Conservation (phyloP, 2,329 filamentous ascomycete species). For the Intubia oerlemansii region DNA sequence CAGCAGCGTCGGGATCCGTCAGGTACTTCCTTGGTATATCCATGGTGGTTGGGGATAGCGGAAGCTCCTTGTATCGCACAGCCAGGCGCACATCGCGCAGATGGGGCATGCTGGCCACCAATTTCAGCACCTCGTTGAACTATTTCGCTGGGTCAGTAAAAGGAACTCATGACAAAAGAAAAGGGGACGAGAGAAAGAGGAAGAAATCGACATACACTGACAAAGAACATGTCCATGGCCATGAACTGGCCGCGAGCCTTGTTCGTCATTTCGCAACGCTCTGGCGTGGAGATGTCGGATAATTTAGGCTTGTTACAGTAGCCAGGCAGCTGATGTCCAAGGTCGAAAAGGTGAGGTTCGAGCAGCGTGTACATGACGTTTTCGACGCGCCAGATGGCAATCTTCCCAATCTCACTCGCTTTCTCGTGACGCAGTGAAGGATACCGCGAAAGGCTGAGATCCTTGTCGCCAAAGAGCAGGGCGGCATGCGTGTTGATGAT, state of each 20-base stretch:
- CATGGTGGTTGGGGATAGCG: no score
- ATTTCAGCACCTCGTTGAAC: no score
- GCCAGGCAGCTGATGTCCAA: conserved; percentile 29
- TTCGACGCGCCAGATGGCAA: conserved; percentile 36
- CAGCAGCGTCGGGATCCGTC: conserved; percentile 30
- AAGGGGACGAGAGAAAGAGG: no score
- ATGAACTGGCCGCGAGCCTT: conserved; percentile 28
- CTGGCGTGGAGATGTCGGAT: not conserved
- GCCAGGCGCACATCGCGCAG: conserved; percentile 31
- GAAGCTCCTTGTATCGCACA: conserved; percentile 37
- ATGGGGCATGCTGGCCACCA: conserved; percentile 34
- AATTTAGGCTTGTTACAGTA: no score
- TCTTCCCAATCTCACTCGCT: conserved; percentile 31
- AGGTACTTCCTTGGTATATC: no score
- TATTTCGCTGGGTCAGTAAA: no score
- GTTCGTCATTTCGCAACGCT: not conserved
- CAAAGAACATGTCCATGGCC: conserved; percentile 42
- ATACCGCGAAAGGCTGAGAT: conserved; percentile 36
- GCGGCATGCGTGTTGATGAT: conserved; percentile 43
- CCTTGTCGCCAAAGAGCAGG: conserved; percentile 41
- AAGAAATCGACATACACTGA: conserved; percentile 41
- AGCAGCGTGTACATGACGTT: conserved; percentile 33
- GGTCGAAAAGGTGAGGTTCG: conserved; percentile 24
- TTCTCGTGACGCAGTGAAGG: conserved; percentile 35
- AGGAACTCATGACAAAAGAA: no score